A percentile compares a stretch with the other conserved stretches of the same genome.
These are phyloP conservation scores for Trichosporon sp. DNA, from an alignment of 1,284 basidiomycete genomes.

Conservation along the genomic window DNA sequence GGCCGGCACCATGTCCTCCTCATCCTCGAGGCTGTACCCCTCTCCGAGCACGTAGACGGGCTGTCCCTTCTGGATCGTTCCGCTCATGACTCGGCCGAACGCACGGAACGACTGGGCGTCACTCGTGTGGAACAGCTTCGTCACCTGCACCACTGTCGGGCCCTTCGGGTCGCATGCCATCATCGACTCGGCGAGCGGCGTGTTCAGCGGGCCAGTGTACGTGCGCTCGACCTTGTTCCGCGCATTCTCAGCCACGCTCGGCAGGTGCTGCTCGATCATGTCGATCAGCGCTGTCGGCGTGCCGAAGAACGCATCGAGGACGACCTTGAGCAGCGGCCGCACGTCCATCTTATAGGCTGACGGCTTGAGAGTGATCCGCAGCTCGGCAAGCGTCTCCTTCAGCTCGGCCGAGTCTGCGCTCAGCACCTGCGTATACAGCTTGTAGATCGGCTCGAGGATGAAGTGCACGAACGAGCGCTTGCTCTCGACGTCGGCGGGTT, in stretches of 20 bases:
- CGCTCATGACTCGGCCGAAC: constrained; percentile 89
- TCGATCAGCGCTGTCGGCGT: constrained; percentile 81
- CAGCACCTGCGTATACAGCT: constrained; percentile 88
- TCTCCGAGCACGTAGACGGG: constrained; percentile 94
- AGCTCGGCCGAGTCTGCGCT: constrained; percentile 83
- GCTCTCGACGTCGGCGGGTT: constrained; percentile 71
- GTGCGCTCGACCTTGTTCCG: constrained; percentile 70
- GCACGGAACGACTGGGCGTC: constrained; percentile 95
- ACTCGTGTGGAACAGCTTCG: constrained; percentile 91
- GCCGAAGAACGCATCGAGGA: constrained; percentile 94
- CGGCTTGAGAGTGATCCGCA: constrained; percentile 84
- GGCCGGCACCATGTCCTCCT: constrained; percentile 94
- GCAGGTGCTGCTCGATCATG: constrained; percentile 83
- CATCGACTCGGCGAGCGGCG: constrained; percentile 72
- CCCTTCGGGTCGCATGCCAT: constrained; percentile 74
- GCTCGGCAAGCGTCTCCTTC: constrained; percentile 67
- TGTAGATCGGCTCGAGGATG: constrained; percentile 93
- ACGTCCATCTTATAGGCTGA: constrained; percentile 98
- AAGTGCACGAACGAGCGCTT: constrained; percentile 92
- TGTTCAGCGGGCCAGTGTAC: constrained; percentile 78
- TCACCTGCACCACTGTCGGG: constrained; percentile 84
- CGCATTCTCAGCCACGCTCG: constrained; percentile 70
- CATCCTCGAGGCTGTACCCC: constrained; percentile 93
- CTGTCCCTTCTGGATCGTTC: constrained; percentile 75
- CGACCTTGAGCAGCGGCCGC: constrained; percentile 84